These are phyloP conservation scores for Mycena haematopus DNA, from an alignment of 768 basidiomycete genomes.

Conservation along the genomic window DNA sequence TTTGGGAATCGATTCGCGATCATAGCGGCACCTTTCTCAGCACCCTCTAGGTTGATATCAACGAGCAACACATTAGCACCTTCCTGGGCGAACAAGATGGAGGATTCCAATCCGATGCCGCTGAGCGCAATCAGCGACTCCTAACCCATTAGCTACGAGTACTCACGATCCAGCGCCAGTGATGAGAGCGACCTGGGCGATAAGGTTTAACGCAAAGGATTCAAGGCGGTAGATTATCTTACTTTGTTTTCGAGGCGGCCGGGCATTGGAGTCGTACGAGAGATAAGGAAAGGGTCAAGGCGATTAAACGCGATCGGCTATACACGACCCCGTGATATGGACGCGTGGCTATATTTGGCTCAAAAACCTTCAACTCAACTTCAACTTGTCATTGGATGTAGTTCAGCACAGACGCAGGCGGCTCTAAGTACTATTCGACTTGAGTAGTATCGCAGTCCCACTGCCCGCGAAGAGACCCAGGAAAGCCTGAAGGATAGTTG, in stretches of 20 bases:
- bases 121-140: slow-evolving; percentile 47
- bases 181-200: slow-evolving; percentile 70
- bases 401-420: neutral
- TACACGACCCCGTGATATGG: slow-evolving; percentile 17
- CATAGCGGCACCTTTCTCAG: slow-evolving; percentile 66
- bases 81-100: slow-evolving; percentile 94
- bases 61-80: slow-evolving; percentile 90
- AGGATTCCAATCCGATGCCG: slow-evolving; percentile 95
- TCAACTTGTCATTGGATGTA: too few relatives aligned
- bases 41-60: slow-evolving; percentile 84
- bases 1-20: slow-evolving; percentile 74
- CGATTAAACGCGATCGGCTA: neutral
- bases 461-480: slow-evolving; percentile 40
- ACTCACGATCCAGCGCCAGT: slow-evolving; percentile 91
- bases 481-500: slow-evolving; percentile 51
- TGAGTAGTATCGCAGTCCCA: slow-evolving; percentile 20
- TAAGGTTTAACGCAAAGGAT: neutral
- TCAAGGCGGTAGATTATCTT: slow-evolving; percentile 24
- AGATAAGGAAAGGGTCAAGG: slow-evolving; percentile 18
- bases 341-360: neutral
- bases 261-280: slow-evolving; percentile 48
- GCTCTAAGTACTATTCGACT: neutral
- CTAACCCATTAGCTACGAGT: neutral
- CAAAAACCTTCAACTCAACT: too few relatives aligned
- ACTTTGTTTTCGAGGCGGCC: slow-evolving; percentile 76